Evolutionary conservation across 2,329 filamentous ascomycete species (phyloP).

Genomic region (Cercospora citrullina): DNA sequence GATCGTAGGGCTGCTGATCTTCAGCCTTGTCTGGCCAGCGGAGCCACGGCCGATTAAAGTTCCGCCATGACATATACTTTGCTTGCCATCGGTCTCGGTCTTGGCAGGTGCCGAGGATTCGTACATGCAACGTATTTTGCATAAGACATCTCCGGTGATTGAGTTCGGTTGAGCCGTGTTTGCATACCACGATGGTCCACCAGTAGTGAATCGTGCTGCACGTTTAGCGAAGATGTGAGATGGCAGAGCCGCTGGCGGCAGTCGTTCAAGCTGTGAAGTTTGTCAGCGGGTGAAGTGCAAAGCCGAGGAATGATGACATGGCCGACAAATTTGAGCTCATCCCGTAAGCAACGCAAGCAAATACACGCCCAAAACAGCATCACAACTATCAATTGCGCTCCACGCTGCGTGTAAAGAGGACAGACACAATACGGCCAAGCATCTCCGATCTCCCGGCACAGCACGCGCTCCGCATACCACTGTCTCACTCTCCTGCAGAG

Average conservation of each 20-base stretch:
- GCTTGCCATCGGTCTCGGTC: background rate
- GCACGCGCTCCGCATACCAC: background rate
- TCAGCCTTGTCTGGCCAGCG: constrained; percentile 1
- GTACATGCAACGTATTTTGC: background rate
- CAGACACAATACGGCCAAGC: background rate
- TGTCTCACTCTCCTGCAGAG: constrained; percentile 2
- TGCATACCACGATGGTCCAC: background rate
- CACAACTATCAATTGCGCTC: background rate
- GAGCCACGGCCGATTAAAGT: constrained; percentile 5
- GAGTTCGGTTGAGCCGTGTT: background rate
- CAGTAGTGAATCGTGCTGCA: background rate
- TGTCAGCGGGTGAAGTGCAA: background rate
- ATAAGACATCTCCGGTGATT: background rate
- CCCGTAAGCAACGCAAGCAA: background rate
- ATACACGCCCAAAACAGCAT: background rate
- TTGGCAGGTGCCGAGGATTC: constrained; percentile 1
- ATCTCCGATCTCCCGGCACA: background rate
- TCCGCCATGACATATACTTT: background rate
- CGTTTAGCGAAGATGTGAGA: background rate
- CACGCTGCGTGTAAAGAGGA: background rate
- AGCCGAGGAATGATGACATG: constrained; percentile 1
- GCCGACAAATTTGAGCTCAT: background rate
- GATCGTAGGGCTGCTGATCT: background rate
- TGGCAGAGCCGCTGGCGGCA: background rate
- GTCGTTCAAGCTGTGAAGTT: background rate